Percentiles rank a stretch among this genome's conserved stretches.
These are phyloP conservation scores for Fusarium brachygibbosum DNA, from an alignment of 2,329 filamentous ascomycete species.

Conservation along the genomic window DNA sequence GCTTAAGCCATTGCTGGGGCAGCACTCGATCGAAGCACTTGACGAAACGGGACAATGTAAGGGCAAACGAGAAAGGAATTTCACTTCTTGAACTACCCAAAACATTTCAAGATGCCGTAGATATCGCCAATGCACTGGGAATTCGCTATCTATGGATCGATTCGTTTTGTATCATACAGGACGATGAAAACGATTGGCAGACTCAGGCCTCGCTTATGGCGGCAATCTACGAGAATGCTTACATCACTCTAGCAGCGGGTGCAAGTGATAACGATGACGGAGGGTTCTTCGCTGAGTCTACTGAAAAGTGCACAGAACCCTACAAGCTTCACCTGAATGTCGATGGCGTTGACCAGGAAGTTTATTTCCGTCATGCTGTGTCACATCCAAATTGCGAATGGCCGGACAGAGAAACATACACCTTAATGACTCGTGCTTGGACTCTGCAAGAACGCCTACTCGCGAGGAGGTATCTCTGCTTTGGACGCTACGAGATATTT, in stretches of 20 bases:
- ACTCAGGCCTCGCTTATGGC: neutral
- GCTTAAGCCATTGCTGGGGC: constrained; percentile 1
- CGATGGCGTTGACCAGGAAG: neutral
- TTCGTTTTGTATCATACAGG: neutral
- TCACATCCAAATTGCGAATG: neutral
- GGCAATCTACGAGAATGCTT: neutral
- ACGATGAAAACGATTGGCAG: neutral
- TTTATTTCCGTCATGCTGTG: neutral
- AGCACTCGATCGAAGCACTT: constrained; percentile 1
- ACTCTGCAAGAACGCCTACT: neutral
- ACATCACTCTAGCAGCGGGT: constrained; percentile 1
- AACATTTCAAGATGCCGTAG: neutral
- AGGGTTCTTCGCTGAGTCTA: neutral
- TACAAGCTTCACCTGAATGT: neutral
- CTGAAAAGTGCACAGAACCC: neutral
- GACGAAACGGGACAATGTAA: neutral
- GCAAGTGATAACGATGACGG: neutral
- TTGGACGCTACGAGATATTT: neutral
- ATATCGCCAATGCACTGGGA: neutral
- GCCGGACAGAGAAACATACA: neutral
- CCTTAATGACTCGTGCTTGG: constrained; percentile 6
- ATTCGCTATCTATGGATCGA: neutral
- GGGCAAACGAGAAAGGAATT: neutral
- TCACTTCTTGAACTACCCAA: neutral
- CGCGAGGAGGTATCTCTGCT: neutral